Base-by-base conservation (phyloP, 441 rosid genomes). In the Monsonia emarginata region DNA sequence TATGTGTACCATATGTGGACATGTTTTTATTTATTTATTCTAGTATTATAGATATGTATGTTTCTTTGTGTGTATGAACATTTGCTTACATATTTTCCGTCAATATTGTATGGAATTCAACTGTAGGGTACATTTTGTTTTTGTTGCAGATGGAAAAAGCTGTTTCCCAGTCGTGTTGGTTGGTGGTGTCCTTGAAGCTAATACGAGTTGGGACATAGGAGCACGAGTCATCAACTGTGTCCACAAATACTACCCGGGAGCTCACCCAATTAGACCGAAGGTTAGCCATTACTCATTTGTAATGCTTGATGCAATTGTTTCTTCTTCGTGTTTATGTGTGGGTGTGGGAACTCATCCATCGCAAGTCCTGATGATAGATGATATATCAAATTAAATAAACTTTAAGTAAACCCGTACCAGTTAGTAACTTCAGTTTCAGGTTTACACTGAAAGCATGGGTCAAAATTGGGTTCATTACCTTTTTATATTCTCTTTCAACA, bases 161-260 rank as follows among this genome's bases (percentile, higher is more conserved):
- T 28, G 70, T 26, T 65, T 74, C 36, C 77, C 74, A 1, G 64
- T 74, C 6, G 77, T 74, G 46, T 65, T 74, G 74, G 77, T 74
- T 38, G 77, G 77, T 25, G 77, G 77, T 31, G 77, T 69, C 56
- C 77, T 74, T 36, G 73, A 65, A 61, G 77, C 70, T n/a, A 74
- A 74, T 14, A 74, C 54, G 74, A 52, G 70, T 3, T 74, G 77
- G 77, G 77, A 74, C 50, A 65, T 74, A 14, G 74, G 77, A 42
- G 59, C 65, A 48, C 74, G 69, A 62, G 77, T 74, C 31, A 65
- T 74, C 6, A 32, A 69, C 30, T 74, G 67, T 65, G 65, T 74
- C 64, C 67, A 34, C n/a, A 74, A 69, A 63, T 69, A 74, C 64
- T 74, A 50, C 36, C 70, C 77, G 13, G 64, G 66, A 14, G 77